A percentile compares a stretch with the other conserved stretches of the same genome.
phyloP scores from a whole-genome alignment of 1,284 basidiomycete species.

The Ustilago shanxiensis region DNA sequence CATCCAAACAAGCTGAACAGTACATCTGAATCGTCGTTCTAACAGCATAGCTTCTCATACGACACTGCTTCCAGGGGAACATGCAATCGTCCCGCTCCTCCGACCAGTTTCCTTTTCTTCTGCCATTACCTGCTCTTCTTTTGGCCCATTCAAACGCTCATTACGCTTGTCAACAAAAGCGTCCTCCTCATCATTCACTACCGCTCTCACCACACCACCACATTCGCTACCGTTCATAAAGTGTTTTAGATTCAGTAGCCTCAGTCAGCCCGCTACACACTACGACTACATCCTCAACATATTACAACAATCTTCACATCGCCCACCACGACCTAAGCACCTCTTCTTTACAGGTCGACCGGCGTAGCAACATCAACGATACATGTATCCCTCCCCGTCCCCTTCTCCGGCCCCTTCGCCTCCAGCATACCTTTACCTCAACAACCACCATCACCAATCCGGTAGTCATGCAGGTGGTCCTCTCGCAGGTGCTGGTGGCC shows the following conservation, averaged over 20 bases:
- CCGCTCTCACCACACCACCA: slow-evolving; percentile 20
- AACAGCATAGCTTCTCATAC: not conserved
- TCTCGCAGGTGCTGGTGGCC: slow-evolving; percentile 37
- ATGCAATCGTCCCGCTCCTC: slow-evolving; percentile 38
- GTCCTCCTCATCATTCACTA: slow-evolving; percentile 6
- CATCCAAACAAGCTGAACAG: not conserved
- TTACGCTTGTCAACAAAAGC: not conserved
- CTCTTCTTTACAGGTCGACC: slow-evolving; percentile 12
- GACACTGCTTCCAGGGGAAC: slow-evolving; percentile 22
- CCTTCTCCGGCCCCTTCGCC: slow-evolving; percentile 65
- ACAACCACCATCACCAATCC: slow-evolving; percentile 54
- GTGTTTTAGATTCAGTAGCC: not conserved
- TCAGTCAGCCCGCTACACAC: not conserved
- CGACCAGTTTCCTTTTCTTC: slow-evolving; percentile 11
- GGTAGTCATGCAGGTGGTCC: slow-evolving; percentile 50
- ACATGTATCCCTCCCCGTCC: slow-evolving; percentile 65
- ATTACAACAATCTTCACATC: not conserved
- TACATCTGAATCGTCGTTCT: not conserved
- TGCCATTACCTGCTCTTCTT: slow-evolving; percentile 7
- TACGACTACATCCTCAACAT: not conserved
- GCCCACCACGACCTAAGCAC: slow-evolving; percentile 5
- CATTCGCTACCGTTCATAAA: slow-evolving; percentile 25
- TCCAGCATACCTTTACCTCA: slow-evolving; percentile 63
- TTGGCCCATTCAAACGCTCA: slow-evolving; percentile 12
- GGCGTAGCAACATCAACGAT: slow-evolving; percentile 26